Base-by-base conservation (phyloP, 345 rosid genomes). In the Draba incana region DNA sequence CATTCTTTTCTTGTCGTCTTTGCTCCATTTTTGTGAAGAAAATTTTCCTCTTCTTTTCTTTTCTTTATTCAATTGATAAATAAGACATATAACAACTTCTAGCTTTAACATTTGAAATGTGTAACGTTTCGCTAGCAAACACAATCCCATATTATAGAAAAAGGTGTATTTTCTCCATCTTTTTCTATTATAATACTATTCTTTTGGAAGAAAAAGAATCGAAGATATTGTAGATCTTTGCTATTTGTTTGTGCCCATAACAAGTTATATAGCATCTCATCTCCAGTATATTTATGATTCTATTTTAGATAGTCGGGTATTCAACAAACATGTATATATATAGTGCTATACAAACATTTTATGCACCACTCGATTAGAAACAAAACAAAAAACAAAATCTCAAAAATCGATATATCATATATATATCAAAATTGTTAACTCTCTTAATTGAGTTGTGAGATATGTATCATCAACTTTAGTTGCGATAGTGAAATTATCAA, bases 31-130 rank as follows among this genome's bases (percentile, higher is more conserved):
- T 39, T 28, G 48, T 57, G 16, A 60, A 28, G 31, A 39, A 41
- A 66, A 39, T 1, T 46, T 4, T 16, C 33, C 10, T 23, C 1
- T 9, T 55, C 2, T 31, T 5, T 11, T 31, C 0, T 6, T 52
- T 7, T 13, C 24, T 33, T n/a, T 8, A 13, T 46, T 62, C 10
- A 10, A 9, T 47, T 51, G 60, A 50, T 51, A 66, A 35, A 33
- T 65, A 58, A 51, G 71, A 73, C 72, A 53, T 66, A 49, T 74
- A 74, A 74, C 64, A 74, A 74, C 78, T 52, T 67, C 72, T 60
- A 15, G 30, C 78, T 67, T 74, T 74, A 13, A 5, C 0, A 0
- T 65, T 27, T 42, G 1, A 51, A 51, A 58, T 66, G 35, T 15
- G 52, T 52, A 60, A 41, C 57, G 68, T 74, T 74, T 66, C 8